Base-by-base conservation (phyloP, 257 asterid genomes). In the Solanum virginianum region DNA sequence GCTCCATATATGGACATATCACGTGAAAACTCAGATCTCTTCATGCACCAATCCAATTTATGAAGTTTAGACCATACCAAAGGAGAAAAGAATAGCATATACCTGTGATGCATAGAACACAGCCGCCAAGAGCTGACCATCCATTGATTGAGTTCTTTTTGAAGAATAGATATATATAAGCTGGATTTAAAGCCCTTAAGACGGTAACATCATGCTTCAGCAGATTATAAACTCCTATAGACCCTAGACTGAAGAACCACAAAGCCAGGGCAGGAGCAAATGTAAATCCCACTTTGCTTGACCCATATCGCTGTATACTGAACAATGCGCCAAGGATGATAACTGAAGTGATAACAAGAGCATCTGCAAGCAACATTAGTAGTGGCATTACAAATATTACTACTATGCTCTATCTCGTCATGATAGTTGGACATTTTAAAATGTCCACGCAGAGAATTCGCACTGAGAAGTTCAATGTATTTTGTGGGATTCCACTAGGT, bases 71-170 rank as follows among this genome's bases (percentile, higher is more conserved):
- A 70, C 14, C 54, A 49, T 36, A 69, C 69, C 12, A 29, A 82
- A 11, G 65, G 71, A 82, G 26, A 10, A 71, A 85, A 29, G 26
- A 68, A 51, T 41, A 72, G 83, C 63, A 47, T 83, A 70, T 89
- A 91, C 99, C 99, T 70, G 99, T 97, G 91, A 97, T 97, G 84
- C 99, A 95, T 93, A 97, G 89, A 88, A 97, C 98, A 87, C 98
- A 95, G 82, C 99, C 99, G 87, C 99, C 99, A 75, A 97, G 98
- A 85, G 98, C 97, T 82, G 99, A 92, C 98, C 98, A 97, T 45
- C 92, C 98, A 57, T 89, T 89, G 66, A 68, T 84, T 86, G 94
- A 79, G 82, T 95, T 94, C 87, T 92, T 94, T 90, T 85, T 86
- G 93, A 97, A 97, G 93, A 94, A 97, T 51, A 88, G 91, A 89